Evolutionary conservation across 2,329 filamentous ascomycete genomes (phyloP), one percentile per base, ranked within the genome.

Genomic region (Penicillium psychrosexuale): DNA sequence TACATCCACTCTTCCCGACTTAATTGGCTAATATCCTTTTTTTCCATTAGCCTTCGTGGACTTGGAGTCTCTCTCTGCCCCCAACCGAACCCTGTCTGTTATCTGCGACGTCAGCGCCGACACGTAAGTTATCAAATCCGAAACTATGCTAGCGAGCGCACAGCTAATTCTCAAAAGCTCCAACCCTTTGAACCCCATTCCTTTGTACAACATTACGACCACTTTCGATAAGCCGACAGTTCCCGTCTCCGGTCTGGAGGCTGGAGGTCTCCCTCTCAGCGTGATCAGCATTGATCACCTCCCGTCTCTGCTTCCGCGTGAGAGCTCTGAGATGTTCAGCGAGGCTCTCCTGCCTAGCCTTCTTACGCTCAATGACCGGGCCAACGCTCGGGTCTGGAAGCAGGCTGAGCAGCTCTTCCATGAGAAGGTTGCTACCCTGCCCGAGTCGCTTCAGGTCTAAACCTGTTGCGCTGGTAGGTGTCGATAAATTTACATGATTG

Each of bases 281-380:
- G 89, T 97, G 64, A 96, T 97, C 74, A 88, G 85, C 71, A 94
- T 95, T 67, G 90, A 95, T 73, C 90, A 95, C 70, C 80, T 95
- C 49, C 90, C 91, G 4, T 88, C 85, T 50, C 82, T 97, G 62
- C 80, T 97, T 36, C 90, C 93, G 1, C 82, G 93, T 50, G 93
- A 97, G 77, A 87, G 91, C 27, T 91, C 86, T 40, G 91, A 97
- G 76, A 87, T 87, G 19, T 97, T 96, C 77, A 90, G 87, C 72
- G 78, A 82, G 48, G 88, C 88, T 45, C 78, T 97, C 61, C 78
- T 96, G 67, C 90, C 91, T 19, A 89, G 85, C 67, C 77, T 97
- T 63, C 74, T 94, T 57, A 81, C 86, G 57, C 81, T 97, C 59
- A 90, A 94, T 73, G 84, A 94, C 69, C 84, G 90, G 70, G 77